Evolutionary conservation across 2,329 filamentous ascomycete species (phyloP), one percentile per base, ranked within the genome.

Genomic region (Alternaria arbusti): DNA sequence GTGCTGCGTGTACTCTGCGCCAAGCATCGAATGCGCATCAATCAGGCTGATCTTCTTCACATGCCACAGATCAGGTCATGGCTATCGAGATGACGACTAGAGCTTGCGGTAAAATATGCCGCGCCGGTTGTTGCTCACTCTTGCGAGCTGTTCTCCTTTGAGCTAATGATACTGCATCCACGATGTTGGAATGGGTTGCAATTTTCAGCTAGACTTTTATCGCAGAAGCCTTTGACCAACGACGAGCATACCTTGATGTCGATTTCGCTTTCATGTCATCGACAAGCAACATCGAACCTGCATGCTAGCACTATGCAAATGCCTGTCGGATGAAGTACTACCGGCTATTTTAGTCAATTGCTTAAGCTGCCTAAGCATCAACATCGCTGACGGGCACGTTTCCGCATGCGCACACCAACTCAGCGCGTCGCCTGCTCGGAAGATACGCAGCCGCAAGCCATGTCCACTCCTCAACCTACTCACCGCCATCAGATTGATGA

Each of bases 301-400:
- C 23, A 40, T 20, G 43, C 23, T 52, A 45, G 26, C 44, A 50
- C 20, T 44, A 46, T 36, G 28, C 28, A 49, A 12, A 15, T 25
- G 10, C 22, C 12, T 25, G 40, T 62, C 50, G 30, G 17, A n/a
- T 30, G 17, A 17, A 44, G 15, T 49, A 49, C 32, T 46, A 51
- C 40, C 60, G 56, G 49, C 63, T 66, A 62, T 63, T 62, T 43
- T 57, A 43, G 46, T 57, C 36, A n/a, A 54, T 45, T 57, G 62
- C 54, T 64, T 43, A 43, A 59, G 32, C 30, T 66, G 63, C 57
- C 61, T 60, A 45, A 57, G 57, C 59, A 65, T 30, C 25, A 12
- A 51, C 45, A 45, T 46, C 22, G 36, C 43, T 40, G 28, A 50
- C 51, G 17, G 45, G 45, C 45, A 32, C 3, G 25, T 23, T 28